A percentile compares a stretch with the other conserved stretches of the same genome.
These are phyloP conservation scores for Bacterosira constricta DNA, from an alignment of 108 stramenopile genomes.

Conservation along the genomic window DNA sequence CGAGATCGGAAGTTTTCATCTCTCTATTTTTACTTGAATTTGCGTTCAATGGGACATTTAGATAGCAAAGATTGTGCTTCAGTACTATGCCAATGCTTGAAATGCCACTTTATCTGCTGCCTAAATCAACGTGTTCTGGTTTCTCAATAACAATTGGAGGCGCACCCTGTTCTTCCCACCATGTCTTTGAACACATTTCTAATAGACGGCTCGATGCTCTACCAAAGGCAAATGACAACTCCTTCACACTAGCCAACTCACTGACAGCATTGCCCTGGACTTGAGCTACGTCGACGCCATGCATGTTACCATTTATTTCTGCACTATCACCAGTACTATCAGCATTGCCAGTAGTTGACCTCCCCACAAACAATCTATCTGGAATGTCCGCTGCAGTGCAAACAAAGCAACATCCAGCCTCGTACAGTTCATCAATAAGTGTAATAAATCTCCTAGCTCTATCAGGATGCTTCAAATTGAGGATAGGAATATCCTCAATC, in stretches of 20 bases:
- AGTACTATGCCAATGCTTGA: too few species aligned
- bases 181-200: constrained; percentile 82
- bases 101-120: background rate
- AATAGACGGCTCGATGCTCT: constrained; percentile 83
- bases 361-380: constrained; percentile 53
- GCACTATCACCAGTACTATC: constrained; percentile 14
- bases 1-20: too few species aligned
- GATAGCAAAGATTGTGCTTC: too few species aligned
- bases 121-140: background rate
- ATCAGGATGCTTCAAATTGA: constrained; percentile 75
- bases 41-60: too few species aligned
- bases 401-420: constrained; percentile 73
- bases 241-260: constrained; percentile 83
- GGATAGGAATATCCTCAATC: constrained; percentile 77
- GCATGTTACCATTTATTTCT: constrained; percentile 20
- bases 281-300: constrained; percentile 62
- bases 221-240: constrained; percentile 82
- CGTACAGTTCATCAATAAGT: constrained; percentile 97
- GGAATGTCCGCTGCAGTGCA: constrained; percentile 58
- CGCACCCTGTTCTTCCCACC: constrained; percentile 66
- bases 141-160: background rate
- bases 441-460: constrained; percentile 96
- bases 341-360: constrained; percentile 4
- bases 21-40: too few species aligned
- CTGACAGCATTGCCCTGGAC: constrained; percentile 56